Base-by-base conservation (phyloP, 169 alveolate species). In the Plasmodium sp. region DNA sequence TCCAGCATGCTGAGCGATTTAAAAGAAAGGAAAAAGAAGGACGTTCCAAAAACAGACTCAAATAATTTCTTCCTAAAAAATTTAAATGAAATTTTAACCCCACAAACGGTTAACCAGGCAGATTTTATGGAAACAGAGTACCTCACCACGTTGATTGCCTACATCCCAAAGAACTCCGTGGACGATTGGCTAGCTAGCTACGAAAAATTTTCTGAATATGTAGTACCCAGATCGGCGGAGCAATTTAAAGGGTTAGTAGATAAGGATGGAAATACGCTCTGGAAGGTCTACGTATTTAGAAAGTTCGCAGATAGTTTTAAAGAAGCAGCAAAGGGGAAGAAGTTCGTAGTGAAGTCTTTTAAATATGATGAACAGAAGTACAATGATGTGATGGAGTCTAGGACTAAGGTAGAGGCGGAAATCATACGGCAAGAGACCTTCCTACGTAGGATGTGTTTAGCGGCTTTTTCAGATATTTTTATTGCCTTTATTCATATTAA, bases 401-500 rank as follows among this genome's bases (percentile, higher is more conserved):
- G 97, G 58, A 95, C 97, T 27, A 96, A 93, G 48, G 92, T 98
- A 45, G 98, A 97, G 74, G 97, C 97, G 14, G 98, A 97, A 86
- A 92, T 97, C 39, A 97, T 95, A 22, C 92, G 98, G 72, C 98
- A 97, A 79, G 98, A 98, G 77, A 97, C 98, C 14, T 96, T 97
- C 92, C 95, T 98, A 5, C 97, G 98, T 77, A 93, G 97, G 48
- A 97, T 97, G 95, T 96, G 98, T 92, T 97, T 95, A 83, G 98
- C 97, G 22, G 98, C 98, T 7, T 98, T 97, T 95, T 97, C 99
- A 74, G 99, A 97, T 92, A 96, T 98, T 27, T 98, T 96, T 94
- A 97, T 96, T 45, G 97, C 98, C 43, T 96, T 97, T 90, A 96
- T 98, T 84, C 99, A 98, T 84, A 85, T 98, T 33, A 98, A 98